Conservation (phyloP, 2,329 filamentous ascomycete genomes). For the Acrodontium crateriforme region DNA sequence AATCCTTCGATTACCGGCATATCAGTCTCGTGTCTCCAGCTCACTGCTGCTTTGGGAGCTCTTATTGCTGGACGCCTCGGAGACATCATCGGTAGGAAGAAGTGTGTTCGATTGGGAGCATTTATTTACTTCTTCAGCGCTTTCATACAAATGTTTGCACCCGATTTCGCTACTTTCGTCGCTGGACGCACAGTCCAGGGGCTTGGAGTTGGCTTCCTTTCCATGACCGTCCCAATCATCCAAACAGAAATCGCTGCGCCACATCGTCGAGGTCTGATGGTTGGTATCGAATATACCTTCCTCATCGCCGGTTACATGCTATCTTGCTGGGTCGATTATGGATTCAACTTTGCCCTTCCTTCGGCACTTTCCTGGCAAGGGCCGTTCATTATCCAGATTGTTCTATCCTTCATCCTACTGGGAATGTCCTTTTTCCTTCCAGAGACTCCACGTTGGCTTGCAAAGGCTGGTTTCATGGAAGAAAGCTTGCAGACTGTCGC, state of each 20-base stretch:
- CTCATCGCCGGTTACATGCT: slow-evolving; percentile 87
- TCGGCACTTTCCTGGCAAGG: slow-evolving; percentile 74
- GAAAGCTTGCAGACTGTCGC: slow-evolving; percentile 55
- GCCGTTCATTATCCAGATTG: slow-evolving; percentile 73
- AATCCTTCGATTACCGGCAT: slow-evolving; percentile 53
- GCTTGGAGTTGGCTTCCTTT: slow-evolving; percentile 30
- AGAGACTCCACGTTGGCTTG: slow-evolving; percentile 67
- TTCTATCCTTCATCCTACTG: slow-evolving; percentile 75
- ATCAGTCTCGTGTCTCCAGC: slow-evolving; percentile 86
- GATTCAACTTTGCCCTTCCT: slow-evolving; percentile 67
- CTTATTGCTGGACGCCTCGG: slow-evolving; percentile 70
- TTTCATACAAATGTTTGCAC: slow-evolving; percentile 60
- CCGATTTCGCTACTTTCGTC: slow-evolving; percentile 68
- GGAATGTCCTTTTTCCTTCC: slow-evolving; percentile 79
- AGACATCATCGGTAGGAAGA: slow-evolving; percentile 73
- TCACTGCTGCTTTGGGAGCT: slow-evolving; percentile 80
- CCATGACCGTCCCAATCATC: slow-evolving; percentile 34
- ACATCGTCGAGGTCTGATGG: slow-evolving; percentile 82
- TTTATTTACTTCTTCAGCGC: slow-evolving; percentile 34
- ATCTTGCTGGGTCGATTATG: slow-evolving; percentile 94
- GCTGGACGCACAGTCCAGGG: slow-evolving; percentile 30
- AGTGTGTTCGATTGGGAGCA: slow-evolving; percentile 51
- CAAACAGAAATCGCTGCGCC: slow-evolving; percentile 57
- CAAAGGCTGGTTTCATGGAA: slow-evolving; percentile 5
- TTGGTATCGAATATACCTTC: slow-evolving; percentile 90